These are phyloP conservation scores for Coemansia sp. DNA, from an alignment of 192 early-diverging fungal species.

Conservation along the genomic window DNA sequence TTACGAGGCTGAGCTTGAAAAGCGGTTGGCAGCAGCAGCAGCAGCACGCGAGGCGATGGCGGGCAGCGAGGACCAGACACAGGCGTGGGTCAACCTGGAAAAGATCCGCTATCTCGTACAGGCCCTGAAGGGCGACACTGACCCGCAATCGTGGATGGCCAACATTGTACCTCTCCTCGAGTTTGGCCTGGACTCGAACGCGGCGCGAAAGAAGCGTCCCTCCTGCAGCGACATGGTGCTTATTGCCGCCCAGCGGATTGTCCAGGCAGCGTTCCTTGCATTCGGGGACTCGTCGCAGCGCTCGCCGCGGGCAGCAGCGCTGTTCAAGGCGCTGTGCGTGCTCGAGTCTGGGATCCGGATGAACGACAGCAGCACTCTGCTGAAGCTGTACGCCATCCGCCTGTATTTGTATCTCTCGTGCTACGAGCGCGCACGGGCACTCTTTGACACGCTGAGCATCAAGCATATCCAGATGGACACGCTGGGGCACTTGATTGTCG, in stretches of 20 bases:
- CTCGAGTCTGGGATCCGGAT: conserved; percentile 69
- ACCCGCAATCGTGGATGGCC: conserved; percentile 10
- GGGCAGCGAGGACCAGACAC: conserved; percentile 11
- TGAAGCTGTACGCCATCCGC: conserved; percentile 82
- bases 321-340: conserved; percentile 52
- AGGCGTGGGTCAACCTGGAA: conserved; percentile 36
- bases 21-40: neutral
- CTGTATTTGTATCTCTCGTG: conserved; percentile 68
- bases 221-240: conserved; percentile 36
- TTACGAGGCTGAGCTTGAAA: conserved; percentile 5
- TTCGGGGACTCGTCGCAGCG: conserved; percentile 3
- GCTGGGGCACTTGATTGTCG: conserved; percentile 53
- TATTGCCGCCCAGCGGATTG: conserved; percentile 32
- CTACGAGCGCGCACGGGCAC: conserved; percentile 52
- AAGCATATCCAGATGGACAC: conserved; percentile 94
- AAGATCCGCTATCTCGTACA: conserved; percentile 42
- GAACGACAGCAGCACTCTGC: conserved; percentile 76
- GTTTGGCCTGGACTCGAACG: conserved; percentile 22
- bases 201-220: conserved; percentile 16
- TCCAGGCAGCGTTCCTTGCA: conserved; percentile 26
- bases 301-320: conserved; percentile 6
- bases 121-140: conserved; percentile 18
- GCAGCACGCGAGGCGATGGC: conserved; percentile 3
- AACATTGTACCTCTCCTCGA: conserved; percentile 13
- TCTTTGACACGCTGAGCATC: conserved; percentile 71